These are phyloP conservation scores for Brachypodium distachyon DNA, from an alignment of 202 grass and related monocot genomes.

Conservation along the genomic window DNA sequence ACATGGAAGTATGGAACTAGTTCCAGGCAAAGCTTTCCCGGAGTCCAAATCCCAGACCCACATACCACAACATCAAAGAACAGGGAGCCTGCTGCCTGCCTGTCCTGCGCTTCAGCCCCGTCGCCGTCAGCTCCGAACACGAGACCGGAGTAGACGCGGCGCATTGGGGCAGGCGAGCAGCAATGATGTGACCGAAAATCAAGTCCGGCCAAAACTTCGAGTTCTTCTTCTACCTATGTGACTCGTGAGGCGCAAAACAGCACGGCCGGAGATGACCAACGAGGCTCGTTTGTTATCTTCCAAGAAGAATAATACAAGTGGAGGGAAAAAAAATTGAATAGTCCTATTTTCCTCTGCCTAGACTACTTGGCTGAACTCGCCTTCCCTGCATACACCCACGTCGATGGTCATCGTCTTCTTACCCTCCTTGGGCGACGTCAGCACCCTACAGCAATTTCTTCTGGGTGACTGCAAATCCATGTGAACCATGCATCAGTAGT, in stretches of 20 bases:
- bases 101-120: background rate
- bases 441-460: slow-evolving; percentile 83
- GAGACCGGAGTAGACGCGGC: background rate
- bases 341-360: slow-evolving; percentile 6
- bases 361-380: slow-evolving; percentile 65
- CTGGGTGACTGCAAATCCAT: slow-evolving; percentile 68
- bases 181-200: background rate
- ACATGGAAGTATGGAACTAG: background rate
- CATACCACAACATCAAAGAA: background rate
- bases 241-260: background rate
- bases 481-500: slow-evolving; percentile 8
- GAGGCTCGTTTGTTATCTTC: slow-evolving; percentile 1
- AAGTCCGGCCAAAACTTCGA: slow-evolving; percentile 7
- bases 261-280: background rate
- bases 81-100: background rate
- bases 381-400: slow-evolving; percentile 68
- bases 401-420: slow-evolving; percentile 79
- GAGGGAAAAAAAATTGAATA: slow-evolving; percentile 8
- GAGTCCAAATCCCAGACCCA: background rate
- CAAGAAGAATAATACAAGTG: background rate
- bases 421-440: slow-evolving; percentile 38
- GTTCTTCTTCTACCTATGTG: background rate
- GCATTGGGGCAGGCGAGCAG: background rate
- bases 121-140: background rate
- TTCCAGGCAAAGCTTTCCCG: background rate